Base-by-base conservation (phyloP, 805 yeast genomes). In the Starmera caribaea region DNA sequence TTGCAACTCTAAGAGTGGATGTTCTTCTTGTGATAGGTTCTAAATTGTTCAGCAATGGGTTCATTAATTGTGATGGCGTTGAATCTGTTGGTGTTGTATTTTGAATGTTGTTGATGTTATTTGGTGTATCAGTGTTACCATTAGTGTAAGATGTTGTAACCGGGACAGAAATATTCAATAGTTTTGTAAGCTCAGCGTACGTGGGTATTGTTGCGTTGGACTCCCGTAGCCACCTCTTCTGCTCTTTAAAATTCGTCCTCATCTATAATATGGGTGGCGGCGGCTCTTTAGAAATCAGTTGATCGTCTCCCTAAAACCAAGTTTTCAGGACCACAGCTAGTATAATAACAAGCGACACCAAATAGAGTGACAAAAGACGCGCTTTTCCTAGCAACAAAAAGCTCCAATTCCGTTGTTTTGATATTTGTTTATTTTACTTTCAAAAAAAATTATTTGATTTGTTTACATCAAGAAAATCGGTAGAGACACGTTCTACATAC, bases 191-290 rank as follows among this genome's bases (percentile, higher is more conserved):
- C 5, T 36, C 38, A 12, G 39, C 39, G n/a, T 16, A 33, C n/a
- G 43, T 27, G 15, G 61, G 56, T 1, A 51, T 35, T 34, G 48
- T 50, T 13, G 59, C 54, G 24, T 36, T 38, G 1, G 55, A 40
- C 16, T 40, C 35, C 12, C 45, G 32, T 32, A 57, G 44, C 63
- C 63, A 58, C 5, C 42, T 38, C 37, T 53, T 17, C 33, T 57
- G 59, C 5, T 45, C 40, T 36, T 50, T 49, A 24, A 58, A 43
- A 45, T 58, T 58, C 42, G 54, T 55, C 40, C 46, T 53, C 39
- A 51, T 40, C 16, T 16, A 11, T 21, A n/a, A 30, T 4, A n/a
- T n/a, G n/a, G n/a, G n/a, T n/a, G 26, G 26, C 8, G 26, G 26
- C 26, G 26, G 6, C 26, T 21, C 26, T 21, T 21, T 5, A 21